phyloP scores from a whole-genome alignment of 1,284 basidiomycete species.

The Microstroma glucosiphilum region DNA sequence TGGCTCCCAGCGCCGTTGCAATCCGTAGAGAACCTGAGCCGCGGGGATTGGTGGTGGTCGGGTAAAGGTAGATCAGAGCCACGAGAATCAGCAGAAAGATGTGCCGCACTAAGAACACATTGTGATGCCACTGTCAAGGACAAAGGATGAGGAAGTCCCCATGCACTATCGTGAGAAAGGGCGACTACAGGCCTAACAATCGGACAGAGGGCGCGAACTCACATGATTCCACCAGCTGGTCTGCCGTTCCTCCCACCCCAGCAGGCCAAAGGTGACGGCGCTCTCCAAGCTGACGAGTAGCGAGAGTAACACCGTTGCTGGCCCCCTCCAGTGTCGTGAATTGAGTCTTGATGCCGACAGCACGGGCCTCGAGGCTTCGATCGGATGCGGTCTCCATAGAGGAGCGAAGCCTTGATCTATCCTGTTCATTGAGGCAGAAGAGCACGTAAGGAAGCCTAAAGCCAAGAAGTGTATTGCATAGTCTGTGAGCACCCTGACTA shows the following conservation, averaged over 20 bases:
- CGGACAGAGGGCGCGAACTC: not conserved
- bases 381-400: not conserved
- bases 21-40: not conserved
- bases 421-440: not conserved
- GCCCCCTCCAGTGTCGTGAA: not conserved
- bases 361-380: not conserved
- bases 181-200: too few species aligned
- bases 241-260: not conserved
- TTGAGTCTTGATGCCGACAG: not conserved
- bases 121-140: slow-evolving; percentile 3
- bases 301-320: not conserved
- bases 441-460: not conserved
- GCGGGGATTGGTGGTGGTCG: not conserved
- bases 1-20: not conserved
- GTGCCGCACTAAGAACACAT: not conserved
- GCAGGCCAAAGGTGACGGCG: not conserved
- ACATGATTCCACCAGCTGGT: slow-evolving; percentile 4
- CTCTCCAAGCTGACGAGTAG: not conserved
- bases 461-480: not conserved
- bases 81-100: not conserved
- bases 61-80: slow-evolving; percentile 2
- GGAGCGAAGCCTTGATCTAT: not conserved
- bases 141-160: not conserved
- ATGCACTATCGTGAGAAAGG: not conserved
- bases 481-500: not conserved